Evolutionary conservation across 257 asterid species (phyloP).

Genomic region (Striga asiatica): DNA sequence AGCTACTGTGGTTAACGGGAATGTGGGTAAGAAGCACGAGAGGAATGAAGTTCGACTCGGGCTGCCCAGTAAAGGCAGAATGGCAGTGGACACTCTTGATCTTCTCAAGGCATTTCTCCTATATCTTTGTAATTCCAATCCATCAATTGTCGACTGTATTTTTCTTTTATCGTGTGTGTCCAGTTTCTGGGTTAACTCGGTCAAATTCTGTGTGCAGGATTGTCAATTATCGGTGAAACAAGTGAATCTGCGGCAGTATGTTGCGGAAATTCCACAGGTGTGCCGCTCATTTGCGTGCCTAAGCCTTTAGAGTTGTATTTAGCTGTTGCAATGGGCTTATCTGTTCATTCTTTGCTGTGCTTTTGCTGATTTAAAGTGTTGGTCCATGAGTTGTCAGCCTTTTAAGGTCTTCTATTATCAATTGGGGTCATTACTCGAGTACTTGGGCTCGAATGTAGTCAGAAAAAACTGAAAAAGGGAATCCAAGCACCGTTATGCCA

Average conservation of each 20-base stretch:
- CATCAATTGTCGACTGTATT: neutral
- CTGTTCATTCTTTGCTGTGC: neutral
- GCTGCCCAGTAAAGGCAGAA: conserved; percentile 82
- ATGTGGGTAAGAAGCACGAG: conserved; percentile 26
- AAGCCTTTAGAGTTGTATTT: neutral
- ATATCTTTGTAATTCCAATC: neutral
- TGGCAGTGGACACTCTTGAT: conserved; percentile 67
- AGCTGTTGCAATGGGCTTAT: neutral
- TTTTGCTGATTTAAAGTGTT: neutral
- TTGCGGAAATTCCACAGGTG: conserved; percentile 76
- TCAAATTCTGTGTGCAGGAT: conserved; percentile 26
- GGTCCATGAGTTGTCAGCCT: neutral
- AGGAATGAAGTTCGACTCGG: conserved; percentile 62
- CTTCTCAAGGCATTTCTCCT: conserved; percentile 48
- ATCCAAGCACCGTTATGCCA: neutral
- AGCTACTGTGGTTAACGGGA: conserved; percentile 31
- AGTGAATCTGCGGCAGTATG: conserved; percentile 77
- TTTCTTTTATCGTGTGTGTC: neutral
- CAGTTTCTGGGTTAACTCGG: neutral
- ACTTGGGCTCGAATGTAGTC: neutral
- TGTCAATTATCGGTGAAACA: conserved; percentile 85
- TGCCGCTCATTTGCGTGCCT: neutral
- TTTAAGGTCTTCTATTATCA: neutral
- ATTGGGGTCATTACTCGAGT: neutral
- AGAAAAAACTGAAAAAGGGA: neutral